Conservation (phyloP, 371 early-diverging fungal genomes). For the Choanephora cucurbitarum region DNA sequence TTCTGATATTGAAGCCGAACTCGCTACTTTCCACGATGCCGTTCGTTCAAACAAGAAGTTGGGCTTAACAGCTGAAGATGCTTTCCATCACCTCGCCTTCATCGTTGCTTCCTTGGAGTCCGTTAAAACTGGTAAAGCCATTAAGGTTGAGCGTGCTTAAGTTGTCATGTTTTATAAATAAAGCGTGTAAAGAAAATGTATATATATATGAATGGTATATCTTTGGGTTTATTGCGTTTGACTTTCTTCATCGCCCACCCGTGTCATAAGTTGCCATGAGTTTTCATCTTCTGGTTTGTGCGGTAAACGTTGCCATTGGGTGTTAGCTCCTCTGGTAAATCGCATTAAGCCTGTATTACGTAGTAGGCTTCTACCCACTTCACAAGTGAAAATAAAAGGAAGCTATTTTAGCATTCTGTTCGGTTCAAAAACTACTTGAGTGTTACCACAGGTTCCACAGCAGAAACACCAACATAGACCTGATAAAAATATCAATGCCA, state of each 20-base stretch:
- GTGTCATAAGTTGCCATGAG: conserved; percentile 5
- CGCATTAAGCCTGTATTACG: conserved; percentile 23
- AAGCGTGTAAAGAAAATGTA: not conserved
- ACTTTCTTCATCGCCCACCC: conserved; percentile 10
- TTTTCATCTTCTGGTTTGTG: conserved; percentile 17
- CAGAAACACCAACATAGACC: conserved; percentile 52
- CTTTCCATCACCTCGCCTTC: conserved; percentile 50
- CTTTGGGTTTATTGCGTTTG: too few species aligned
- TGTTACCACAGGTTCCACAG: conserved; percentile 52
- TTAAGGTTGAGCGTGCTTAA: conserved; percentile 24
- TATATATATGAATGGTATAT: not conserved
- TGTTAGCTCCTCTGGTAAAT: conserved; percentile 19
- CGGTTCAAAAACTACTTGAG: too few species aligned
- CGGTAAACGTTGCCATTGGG: conserved; percentile 17
- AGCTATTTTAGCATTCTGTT: too few species aligned
- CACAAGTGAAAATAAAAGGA: too few species aligned
- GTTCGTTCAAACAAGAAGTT: conserved; percentile 31
- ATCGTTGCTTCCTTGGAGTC: conserved; percentile 46
- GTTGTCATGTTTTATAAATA: not conserved
- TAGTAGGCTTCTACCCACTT: conserved; percentile 34
- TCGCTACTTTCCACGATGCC: conserved; percentile 37
- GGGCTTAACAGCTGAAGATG: conserved; percentile 40
- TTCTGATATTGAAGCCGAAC: conserved; percentile 50
- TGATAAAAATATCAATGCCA: conserved; percentile 30
- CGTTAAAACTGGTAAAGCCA: conserved; percentile 33